Base-by-base conservation (phyloP, 2,329 filamentous ascomycete species). In the Phaeosphaeria sp. region DNA sequence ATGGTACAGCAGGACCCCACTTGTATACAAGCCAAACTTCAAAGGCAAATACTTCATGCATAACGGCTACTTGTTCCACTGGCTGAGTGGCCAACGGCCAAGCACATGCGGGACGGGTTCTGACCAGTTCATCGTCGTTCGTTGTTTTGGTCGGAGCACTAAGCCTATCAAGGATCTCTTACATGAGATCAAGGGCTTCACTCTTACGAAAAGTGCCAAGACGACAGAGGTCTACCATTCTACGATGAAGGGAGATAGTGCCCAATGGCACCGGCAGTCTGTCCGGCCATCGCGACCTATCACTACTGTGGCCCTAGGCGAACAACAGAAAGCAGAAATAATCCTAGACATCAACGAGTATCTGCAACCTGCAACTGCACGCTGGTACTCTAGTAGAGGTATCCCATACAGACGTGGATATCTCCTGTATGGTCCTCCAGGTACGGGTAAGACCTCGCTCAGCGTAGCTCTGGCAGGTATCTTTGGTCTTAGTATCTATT, bases 341-440 rank as follows among this genome's bases (percentile, higher is more conserved):
- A 77, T 93, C 11, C 79, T 80, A 24, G 91, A 95, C 66, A 89
- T 94, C 68, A 91, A 91, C 64, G 90, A 93, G 66, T 94, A 92
- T 61, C 81, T 95, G 0, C 86, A 92, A 53, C 90, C 91, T 0
- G 79, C 82, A 0, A 91, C 87, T 0, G 85, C 87, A 1, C 82
- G 87, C 20, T 96, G 92, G 91, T 96, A n/a, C n/a, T n/a, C n/a
- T n/a, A n/a, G n/a, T n/a, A n/a, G n/a, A n/a, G n/a, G n/a, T n/a
- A n/a, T n/a, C n/a, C n/a, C n/a, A n/a, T n/a, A n/a, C n/a, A n/a
- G n/a, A n/a, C n/a, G n/a, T n/a, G n/a, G n/a, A n/a, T n/a, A n/a
- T n/a, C n/a, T n/a, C n/a, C n/a, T n/a, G n/a, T n/a, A n/a, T n/a
- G n/a, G n/a, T n/a, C n/a, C n/a, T n/a, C n/a, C n/a, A n/a, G n/a